These are phyloP conservation scores for Pseudogymnoascus sp. DNA, from an alignment of 2,329 filamentous ascomycete species.

Conservation along the genomic window DNA sequence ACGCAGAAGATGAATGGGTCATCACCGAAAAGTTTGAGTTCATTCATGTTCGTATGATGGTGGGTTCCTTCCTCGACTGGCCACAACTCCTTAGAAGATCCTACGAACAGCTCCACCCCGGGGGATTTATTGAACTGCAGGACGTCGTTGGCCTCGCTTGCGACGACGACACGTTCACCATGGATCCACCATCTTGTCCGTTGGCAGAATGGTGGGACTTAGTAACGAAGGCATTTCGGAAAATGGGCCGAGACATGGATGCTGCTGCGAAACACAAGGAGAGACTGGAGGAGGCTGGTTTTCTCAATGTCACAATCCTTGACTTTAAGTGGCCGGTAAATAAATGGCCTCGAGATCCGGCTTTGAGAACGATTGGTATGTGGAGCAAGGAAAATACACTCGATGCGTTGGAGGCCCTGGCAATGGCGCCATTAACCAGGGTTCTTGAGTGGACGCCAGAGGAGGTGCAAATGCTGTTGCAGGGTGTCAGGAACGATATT, in stretches of 20 bases:
- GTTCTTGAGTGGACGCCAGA: constrained; percentile 20
- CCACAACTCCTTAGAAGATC: constrained; percentile 12
- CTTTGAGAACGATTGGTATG: constrained; percentile 19
- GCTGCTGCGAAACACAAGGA: constrained; percentile 24
- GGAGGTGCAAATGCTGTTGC: constrained; percentile 26
- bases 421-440: constrained; percentile 19
- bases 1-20: constrained; percentile 23
- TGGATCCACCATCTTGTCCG: constrained; percentile 4
- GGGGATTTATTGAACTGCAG: constrained; percentile 27
- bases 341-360: constrained; percentile 42
- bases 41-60: constrained; percentile 19
- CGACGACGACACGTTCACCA: constrained; percentile 28
- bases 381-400: constrained; percentile 21
- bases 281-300: constrained; percentile 17
- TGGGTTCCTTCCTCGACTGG: constrained; percentile 13
- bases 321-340: constrained; percentile 42
- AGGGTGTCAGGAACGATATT: constrained; percentile 28
- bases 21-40: constrained; percentile 32
- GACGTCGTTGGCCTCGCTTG: constrained; percentile 24
- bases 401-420: constrained; percentile 20
- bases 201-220: constrained; percentile 15
- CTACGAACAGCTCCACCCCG: constrained; percentile 17
- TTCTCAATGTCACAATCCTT: constrained; percentile 29
- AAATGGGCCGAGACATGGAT: constrained; percentile 26
- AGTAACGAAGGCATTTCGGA: constrained; percentile 26